phyloP scores from a whole-genome alignment of 495 filamentous ascomycete species.

The Lasiosphaeris hirsuta region DNA sequence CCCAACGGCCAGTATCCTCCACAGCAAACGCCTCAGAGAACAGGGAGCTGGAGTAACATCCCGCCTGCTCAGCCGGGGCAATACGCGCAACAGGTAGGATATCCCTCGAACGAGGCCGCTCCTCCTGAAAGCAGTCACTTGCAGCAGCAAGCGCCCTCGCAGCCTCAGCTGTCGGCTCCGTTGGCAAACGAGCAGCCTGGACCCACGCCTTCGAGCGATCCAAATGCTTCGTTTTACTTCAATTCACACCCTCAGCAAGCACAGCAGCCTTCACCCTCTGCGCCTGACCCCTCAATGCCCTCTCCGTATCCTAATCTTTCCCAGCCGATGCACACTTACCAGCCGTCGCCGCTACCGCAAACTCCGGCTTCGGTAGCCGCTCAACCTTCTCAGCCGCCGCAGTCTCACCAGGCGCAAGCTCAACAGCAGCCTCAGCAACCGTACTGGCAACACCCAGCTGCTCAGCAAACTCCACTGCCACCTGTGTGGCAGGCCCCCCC shows the following conservation, averaged over 20 bases:
- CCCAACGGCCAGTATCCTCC: constrained; percentile 45
- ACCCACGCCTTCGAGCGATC: constrained; percentile 39
- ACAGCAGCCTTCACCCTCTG: constrained; percentile 30
- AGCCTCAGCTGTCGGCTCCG: constrained; percentile 25
- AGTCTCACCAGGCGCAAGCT: constrained; percentile 22
- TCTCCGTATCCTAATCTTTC: constrained; percentile 47
- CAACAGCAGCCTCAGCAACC: constrained; percentile 33
- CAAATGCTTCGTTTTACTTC: constrained; percentile 51
- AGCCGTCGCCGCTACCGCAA: constrained; percentile 37
- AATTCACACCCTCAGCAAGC: constrained; percentile 35
- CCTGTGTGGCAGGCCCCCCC: constrained; percentile 46
- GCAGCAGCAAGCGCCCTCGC: constrained; percentile 29
- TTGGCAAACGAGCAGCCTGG: constrained; percentile 17
- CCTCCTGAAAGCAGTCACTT: constrained; percentile 29
- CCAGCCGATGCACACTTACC: constrained; percentile 39
- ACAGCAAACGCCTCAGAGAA: constrained; percentile 44
- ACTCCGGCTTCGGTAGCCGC: constrained; percentile 37
- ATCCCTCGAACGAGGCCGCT: constrained; percentile 28
- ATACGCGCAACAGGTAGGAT: constrained; percentile 36
- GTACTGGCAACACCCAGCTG: constrained; percentile 41
- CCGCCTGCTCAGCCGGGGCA: constrained; percentile 30
- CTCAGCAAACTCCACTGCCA: constrained; percentile 32
- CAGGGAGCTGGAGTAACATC: constrained; percentile 42
- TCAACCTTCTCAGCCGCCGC: constrained; percentile 41
- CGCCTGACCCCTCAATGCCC: constrained; percentile 29